A percentile compares a stretch with the other conserved stretches of the same genome.
Conservation (phyloP, 2,329 filamentous ascomycete genomes). For the Ceratocystis harringtonii region DNA sequence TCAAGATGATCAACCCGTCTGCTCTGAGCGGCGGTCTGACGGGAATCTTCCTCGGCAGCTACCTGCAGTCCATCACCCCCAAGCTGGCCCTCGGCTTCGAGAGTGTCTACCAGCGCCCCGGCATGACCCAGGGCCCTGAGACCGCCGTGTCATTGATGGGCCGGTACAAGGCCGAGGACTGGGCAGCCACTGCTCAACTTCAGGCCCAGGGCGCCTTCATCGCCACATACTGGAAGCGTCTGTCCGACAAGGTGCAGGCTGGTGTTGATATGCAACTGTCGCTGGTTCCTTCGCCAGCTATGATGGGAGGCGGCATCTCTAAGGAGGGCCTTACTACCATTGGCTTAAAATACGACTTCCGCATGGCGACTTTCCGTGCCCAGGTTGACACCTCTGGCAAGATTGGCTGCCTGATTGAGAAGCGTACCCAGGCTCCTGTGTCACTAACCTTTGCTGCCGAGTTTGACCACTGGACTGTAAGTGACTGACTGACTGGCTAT, state of each 20-base stretch:
- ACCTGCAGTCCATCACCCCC: conserved; percentile 84
- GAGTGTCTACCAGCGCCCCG: conserved; percentile 81
- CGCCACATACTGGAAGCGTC: conserved; percentile 81
- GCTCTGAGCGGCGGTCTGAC: conserved; percentile 81
- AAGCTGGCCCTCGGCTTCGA: conserved; percentile 78
- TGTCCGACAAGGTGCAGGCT: conserved; percentile 91
- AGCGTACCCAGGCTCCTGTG: conserved; percentile 84
- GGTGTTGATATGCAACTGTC: conserved; percentile 89
- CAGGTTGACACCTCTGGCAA: conserved; percentile 94
- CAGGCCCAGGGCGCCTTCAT: conserved; percentile 78
- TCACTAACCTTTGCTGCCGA: conserved; percentile 91
- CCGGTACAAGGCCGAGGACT: conserved; percentile 81
- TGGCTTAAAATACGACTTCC: conserved; percentile 96
- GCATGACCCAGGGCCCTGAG: conserved; percentile 75
- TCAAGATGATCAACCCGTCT: conserved; percentile 95
- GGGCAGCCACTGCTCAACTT: conserved; percentile 82
- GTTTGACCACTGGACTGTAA: conserved; percentile 87
- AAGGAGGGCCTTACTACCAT: conserved; percentile 85
- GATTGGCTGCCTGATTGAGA: conserved; percentile 83
- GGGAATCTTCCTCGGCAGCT: conserved; percentile 89
- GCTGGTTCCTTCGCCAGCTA: conserved; percentile 49
- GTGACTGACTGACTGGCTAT: conserved; percentile 24
- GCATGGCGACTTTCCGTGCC: conserved; percentile 84
- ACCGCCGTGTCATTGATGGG: conserved; percentile 79
- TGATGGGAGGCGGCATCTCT: conserved; percentile 60